phyloP scores from a whole-genome alignment of 768 basidiomycete species.

The Termitomyces sp. region DNA sequence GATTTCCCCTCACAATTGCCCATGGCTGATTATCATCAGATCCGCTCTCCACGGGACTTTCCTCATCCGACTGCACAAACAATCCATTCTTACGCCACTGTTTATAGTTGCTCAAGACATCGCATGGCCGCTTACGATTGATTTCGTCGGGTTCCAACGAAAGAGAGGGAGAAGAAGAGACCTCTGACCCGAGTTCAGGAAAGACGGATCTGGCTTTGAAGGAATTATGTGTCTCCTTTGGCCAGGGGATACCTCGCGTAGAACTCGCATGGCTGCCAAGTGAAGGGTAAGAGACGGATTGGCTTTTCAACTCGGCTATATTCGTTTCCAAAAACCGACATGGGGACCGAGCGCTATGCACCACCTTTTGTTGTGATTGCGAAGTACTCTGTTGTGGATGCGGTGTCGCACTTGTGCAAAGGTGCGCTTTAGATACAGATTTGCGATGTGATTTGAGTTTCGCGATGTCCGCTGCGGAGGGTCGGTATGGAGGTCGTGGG shows the following conservation, averaged over 20 bases:
- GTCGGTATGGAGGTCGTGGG: constrained; percentile 9
- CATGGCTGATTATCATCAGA: neutral
- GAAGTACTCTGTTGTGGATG: neutral
- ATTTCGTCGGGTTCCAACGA: neutral
- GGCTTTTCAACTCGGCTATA: neutral
- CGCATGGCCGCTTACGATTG: neutral
- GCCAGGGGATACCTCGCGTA: neutral
- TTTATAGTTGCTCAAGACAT: neutral
- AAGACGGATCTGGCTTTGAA: neutral
- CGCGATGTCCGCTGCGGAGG: constrained; percentile 2
- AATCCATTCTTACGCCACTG: neutral
- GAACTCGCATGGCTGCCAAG: neutral
- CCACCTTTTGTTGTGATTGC: neutral
- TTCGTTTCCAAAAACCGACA: neutral
- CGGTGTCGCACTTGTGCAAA: neutral
- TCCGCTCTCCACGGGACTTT: neutral
- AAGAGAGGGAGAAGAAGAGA: neutral
- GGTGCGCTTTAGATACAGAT: neutral
- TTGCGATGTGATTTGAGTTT: neutral
- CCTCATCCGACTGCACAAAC: neutral
- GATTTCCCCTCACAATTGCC: constrained; percentile 2
- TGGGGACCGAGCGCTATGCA: neutral
- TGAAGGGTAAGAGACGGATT: neutral
- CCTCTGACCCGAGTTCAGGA: neutral
- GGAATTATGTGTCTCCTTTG: neutral